Base-by-base conservation (phyloP, 306 rosid species). In the Castanospermum australe region DNA sequence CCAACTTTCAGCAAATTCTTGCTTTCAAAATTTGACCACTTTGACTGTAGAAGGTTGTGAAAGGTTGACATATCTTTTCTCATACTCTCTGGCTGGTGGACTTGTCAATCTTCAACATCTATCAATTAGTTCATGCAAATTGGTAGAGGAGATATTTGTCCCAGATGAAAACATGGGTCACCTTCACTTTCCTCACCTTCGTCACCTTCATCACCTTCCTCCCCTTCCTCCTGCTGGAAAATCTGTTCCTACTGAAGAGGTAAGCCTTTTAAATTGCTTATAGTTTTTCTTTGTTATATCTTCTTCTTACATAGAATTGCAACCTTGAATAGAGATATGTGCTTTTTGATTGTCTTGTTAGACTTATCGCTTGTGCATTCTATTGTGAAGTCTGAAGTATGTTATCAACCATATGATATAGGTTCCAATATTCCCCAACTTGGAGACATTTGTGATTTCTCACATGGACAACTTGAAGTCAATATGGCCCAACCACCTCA, bases 391-490 rank as follows among this genome's bases (percentile, higher is more conserved):
- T 73, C 66, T 77, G 64, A 71, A 22, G 39, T 20, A 47, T 59
- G 60, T 60, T 48, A 28, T 76, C 30, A 42, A 65, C 33, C 1
- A 1, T 39, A n/a, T 77, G 62, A 71, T 71, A 11, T 44, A 83
- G 86, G 83, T 55, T 83, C 79, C 86, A 41, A 35, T 83, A 35
- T 83, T 83, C 66, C 80, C 83, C 47, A 72, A 83, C 76, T 73
- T 83, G 71, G 86, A 83, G 86, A 78, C 76, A 54, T 56, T 83
- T 22, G 75, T 71, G 71, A 72, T 83, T 45, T 77, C 83, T 72
- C 8, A 78, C 5, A 77, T 83, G 86, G 80, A 71, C 50, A 83
- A 35, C 33, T 71, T 83, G 79, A 72, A 77, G 80, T 71, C 83
- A 71, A 62, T 83, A 71, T 83, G 86, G 86, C 86, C 79, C 0